Conservation (phyloP, 192 early-diverging fungal species). For the Coemansia sp. region DNA sequence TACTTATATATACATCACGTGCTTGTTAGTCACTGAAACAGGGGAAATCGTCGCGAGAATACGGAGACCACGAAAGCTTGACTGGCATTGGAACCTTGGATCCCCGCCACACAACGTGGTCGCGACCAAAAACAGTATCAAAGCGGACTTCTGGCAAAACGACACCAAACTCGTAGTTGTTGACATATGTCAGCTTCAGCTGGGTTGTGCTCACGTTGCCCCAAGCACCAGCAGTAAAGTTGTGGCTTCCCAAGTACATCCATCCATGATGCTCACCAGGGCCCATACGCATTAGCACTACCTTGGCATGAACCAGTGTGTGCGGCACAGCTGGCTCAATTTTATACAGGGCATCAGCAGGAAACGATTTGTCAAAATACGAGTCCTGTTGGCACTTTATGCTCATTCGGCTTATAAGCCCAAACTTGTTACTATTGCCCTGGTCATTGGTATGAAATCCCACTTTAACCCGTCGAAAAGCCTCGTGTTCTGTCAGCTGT, state of each 20-base stretch:
- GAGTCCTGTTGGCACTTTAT: slow-evolving; percentile 14
- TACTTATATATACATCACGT: slow-evolving; percentile 4
- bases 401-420: not conserved
- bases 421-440: slow-evolving; percentile 17
- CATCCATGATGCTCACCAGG: slow-evolving; percentile 14
- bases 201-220: not conserved
- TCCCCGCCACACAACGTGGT: slow-evolving; percentile 23
- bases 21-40: slow-evolving; percentile 3
- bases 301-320: slow-evolving; percentile 28
- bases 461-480: slow-evolving; percentile 6
- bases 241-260: slow-evolving; percentile 47
- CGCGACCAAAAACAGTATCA: slow-evolving; percentile 21
- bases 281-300: slow-evolving; percentile 14
- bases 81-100: slow-evolving; percentile 27
- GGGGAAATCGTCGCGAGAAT: slow-evolving; percentile 17
- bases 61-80: slow-evolving; percentile 27
- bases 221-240: slow-evolving; percentile 45
- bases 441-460: slow-evolving; percentile 39
- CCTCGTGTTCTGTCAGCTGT: not conserved
- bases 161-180: slow-evolving; percentile 49
- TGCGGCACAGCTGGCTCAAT: slow-evolving; percentile 11
- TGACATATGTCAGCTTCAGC: slow-evolving; percentile 3
- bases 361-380: slow-evolving; percentile 11
- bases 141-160: slow-evolving; percentile 18
- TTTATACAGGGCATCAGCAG: slow-evolving; percentile 10